A percentile compares a stretch with the other conserved stretches of the same genome.
These are phyloP conservation scores for Ciborinia camelliae DNA, from an alignment of 2,329 filamentous ascomycete species.

Conservation along the genomic window DNA sequence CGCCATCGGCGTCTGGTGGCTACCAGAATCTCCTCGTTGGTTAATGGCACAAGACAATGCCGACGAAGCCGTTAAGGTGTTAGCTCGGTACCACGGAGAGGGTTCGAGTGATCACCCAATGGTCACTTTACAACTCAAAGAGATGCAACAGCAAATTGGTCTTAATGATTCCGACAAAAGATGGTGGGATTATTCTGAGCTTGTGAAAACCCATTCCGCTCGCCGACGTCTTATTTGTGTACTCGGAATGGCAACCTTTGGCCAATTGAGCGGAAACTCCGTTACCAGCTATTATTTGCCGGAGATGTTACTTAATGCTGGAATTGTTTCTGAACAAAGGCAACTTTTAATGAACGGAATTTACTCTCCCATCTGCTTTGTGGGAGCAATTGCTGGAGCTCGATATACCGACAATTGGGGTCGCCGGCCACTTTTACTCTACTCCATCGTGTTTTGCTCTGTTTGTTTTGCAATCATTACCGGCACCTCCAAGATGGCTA, in stretches of 20 bases:
- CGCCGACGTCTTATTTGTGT: constrained; percentile 35
- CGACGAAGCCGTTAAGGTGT: constrained; percentile 52
- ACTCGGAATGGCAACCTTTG: constrained; percentile 36
- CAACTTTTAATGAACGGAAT: constrained; percentile 44
- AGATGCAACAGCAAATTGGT: constrained; percentile 33
- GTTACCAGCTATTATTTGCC: constrained; percentile 31
- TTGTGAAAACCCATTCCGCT: constrained; percentile 32
- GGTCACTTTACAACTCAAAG: constrained; percentile 32
- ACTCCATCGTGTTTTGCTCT: constrained; percentile 46
- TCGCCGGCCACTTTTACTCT: constrained; percentile 43
- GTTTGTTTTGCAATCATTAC: constrained; percentile 50
- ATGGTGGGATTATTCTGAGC: constrained; percentile 36
- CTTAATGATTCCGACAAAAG: constrained; percentile 34
- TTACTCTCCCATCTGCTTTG: constrained; percentile 35
- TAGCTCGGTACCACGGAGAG: constrained; percentile 56
- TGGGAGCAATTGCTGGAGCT: constrained; percentile 37
- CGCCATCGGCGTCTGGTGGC: constrained; percentile 42
- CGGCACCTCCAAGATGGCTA: constrained; percentile 44
- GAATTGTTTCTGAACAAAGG: constrained; percentile 40
- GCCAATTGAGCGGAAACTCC: constrained; percentile 39
- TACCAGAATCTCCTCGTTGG: constrained; percentile 57
- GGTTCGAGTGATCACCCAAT: constrained; percentile 35
- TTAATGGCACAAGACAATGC: constrained; percentile 53
- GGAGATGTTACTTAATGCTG: constrained; percentile 29
- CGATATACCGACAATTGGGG: constrained; percentile 31